Base-by-base conservation (phyloP, 176 grass and related monocot genomes). In the Carex pumila region DNA sequence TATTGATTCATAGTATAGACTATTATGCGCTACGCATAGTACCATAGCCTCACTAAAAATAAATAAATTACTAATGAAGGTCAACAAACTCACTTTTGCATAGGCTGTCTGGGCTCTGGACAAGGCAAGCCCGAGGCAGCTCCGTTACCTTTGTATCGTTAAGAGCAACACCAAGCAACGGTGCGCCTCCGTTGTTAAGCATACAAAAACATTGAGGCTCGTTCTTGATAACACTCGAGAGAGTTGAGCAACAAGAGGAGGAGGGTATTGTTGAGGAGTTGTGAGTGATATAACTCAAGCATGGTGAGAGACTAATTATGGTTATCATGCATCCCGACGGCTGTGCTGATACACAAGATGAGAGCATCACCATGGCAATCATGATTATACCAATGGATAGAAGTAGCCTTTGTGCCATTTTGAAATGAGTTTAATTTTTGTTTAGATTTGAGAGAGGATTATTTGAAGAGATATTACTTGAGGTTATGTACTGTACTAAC, bases 241-340 rank as follows among this genome's bases (percentile, higher is more conserved):
- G 84, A 79, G 87, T 83, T 19, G 34, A 19, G 85, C 94, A 97
- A 86, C 94, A 97, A 37, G 54, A 89, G 39, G 82, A 73, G 6
- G 92, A 84, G n/a, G 94, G 94, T n/a, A 90, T 31, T 52, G 92
- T 22, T 52, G 92, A 89, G 0, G 87, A 85, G 90, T 94, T 94
- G 86, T 88, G 83, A 6, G 69, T 85, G 76, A 97, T 64, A 85
- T 85, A 94, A 84, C 34, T 85, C n/a, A 90, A 10, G 88, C 94
- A 97, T 18, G 92, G 66, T 8, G 84, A 65, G 80, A 94, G 81
- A 12, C 88, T 88, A 30, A 82, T 47, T 60, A 69, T 77, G 34
- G 79, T 50, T 11, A 86, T 90, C 81, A 75, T 84, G 86, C 90
- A 94, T 84, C 87, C 36, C 17, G 61, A 74, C 29, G 54, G 47